Percentiles rank a stretch among this genome's conserved stretches.
Conservation (phyloP, 306 rosid genomes). For the Prunus padus region DNA sequence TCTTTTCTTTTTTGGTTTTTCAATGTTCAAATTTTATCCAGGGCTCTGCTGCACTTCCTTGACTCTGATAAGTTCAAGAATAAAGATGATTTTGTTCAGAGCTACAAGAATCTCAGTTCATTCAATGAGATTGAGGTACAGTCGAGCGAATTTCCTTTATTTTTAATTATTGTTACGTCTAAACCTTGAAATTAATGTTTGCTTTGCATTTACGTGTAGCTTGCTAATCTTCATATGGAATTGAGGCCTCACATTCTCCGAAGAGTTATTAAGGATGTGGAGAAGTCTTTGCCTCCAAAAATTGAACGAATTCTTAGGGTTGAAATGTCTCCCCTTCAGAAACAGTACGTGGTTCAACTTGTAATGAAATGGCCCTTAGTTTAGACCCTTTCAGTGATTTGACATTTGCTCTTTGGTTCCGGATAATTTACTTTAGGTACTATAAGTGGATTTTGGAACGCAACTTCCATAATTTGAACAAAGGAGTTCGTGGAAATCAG, state of each 20-base stretch:
- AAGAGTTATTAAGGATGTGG: constrained; percentile 98
- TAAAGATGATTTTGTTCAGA: constrained; percentile 95
- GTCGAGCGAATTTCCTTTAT: neutral
- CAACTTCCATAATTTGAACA: constrained; percentile 93
- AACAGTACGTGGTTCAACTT: constrained; percentile 63
- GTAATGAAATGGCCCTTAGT: constrained; percentile 5
- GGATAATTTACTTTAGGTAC: constrained; percentile 57
- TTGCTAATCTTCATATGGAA: constrained; percentile 97
- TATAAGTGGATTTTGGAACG: constrained; percentile 99
- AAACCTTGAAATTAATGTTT: neutral
- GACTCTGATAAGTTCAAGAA: constrained; percentile 81
- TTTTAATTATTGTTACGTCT: constrained; percentile 18
- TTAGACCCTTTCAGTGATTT: constrained; percentile 9
- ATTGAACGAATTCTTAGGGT: constrained; percentile 96
- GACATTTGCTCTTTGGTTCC: constrained; percentile 22
- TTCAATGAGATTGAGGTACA: constrained; percentile 93
- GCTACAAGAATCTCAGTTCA: constrained; percentile 96
- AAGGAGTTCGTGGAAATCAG: constrained; percentile 99
- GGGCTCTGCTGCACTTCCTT: constrained; percentile 99
- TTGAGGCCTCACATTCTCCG: constrained; percentile 98
- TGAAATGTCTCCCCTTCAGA: constrained; percentile 99
- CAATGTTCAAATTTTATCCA: constrained; percentile 22
- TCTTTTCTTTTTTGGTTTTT: neutral
- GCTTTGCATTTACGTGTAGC: constrained; percentile 44
- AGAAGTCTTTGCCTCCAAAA: constrained; percentile 97